phyloP scores from a whole-genome alignment of 305 asterid species.

The Fraxinus albicans region DNA sequence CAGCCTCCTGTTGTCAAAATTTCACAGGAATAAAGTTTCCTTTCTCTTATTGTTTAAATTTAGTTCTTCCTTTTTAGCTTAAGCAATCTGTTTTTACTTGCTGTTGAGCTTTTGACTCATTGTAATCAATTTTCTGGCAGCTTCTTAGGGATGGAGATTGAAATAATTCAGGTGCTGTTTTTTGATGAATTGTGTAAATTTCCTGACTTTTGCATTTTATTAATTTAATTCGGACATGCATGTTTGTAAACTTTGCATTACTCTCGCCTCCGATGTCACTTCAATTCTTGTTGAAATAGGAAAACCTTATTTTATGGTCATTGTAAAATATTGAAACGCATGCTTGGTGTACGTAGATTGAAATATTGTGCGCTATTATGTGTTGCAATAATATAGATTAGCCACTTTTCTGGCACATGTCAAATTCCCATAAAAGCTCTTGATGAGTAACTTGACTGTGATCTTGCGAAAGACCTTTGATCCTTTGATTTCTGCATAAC shows the following conservation, averaged over 20 bases:
- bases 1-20: background rate
- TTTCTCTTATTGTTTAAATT: background rate
- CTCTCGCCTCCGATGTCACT: background rate
- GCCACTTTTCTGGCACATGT: background rate
- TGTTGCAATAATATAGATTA: background rate
- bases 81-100: background rate
- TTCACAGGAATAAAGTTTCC: background rate
- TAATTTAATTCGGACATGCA: background rate
- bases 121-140: background rate
- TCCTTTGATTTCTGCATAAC: background rate
- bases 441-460: background rate
- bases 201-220: background rate
- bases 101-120: background rate
- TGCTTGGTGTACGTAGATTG: background rate
- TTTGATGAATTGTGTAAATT: background rate
- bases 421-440: background rate
- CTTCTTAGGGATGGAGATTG: background rate
- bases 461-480: background rate
- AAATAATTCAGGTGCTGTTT: background rate
- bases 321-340: background rate
- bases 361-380: background rate
- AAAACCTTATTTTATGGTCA: background rate
- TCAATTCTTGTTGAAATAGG: background rate
- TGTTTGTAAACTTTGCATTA: background rate
- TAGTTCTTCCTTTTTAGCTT: background rate